A percentile compares a stretch with the other conserved stretches of the same genome.
These are phyloP conservation scores for Lasiodiplodia theobromae DNA, from an alignment of 2,329 filamentous ascomycete species.

Conservation along the genomic window DNA sequence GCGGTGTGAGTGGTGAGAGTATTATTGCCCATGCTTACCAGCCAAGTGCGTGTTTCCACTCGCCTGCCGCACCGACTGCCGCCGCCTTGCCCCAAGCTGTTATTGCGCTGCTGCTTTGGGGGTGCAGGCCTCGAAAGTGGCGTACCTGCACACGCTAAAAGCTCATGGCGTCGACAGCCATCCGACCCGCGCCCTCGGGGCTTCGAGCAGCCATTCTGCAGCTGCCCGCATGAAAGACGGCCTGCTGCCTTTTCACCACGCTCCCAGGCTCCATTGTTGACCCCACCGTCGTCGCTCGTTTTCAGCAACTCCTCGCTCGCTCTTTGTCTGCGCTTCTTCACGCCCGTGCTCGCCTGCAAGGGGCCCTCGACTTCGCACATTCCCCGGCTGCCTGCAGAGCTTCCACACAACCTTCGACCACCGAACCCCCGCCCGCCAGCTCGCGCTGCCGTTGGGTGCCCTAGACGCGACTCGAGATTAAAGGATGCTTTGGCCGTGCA, in stretches of 20 bases:
- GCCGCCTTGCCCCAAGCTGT: constrained; percentile 20
- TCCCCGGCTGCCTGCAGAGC: constrained; percentile 6
- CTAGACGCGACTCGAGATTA: constrained; percentile 13
- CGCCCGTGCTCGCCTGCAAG: constrained; percentile 5
- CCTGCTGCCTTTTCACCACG: background rate
- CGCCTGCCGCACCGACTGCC: constrained; percentile 18
- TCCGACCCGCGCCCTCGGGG: constrained; percentile 7
- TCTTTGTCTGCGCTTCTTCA: constrained; percentile 17
- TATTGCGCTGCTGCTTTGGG: constrained; percentile 24
- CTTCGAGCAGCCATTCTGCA: constrained; percentile 7
- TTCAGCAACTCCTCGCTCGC: constrained; percentile 1
- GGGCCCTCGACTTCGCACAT: constrained; percentile 12
- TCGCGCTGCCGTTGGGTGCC: constrained; percentile 1
- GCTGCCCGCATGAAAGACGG: constrained; percentile 22
- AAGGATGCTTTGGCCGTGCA: constrained; percentile 20
- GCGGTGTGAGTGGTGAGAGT: constrained; percentile 3
- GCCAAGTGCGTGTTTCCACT: constrained; percentile 22
- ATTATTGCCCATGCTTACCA: constrained; percentile 11
- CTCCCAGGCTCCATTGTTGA: background rate
- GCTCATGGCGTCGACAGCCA: constrained; percentile 17
- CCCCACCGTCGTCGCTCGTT: constrained; percentile 18
- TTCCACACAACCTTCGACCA: background rate
- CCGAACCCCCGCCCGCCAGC: background rate
- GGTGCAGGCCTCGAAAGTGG: constrained; percentile 7
- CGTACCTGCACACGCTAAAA: constrained; percentile 11